Base-by-base conservation (phyloP, 2,329 filamentous ascomycete species). In the Fusarium decemcellulare region DNA sequence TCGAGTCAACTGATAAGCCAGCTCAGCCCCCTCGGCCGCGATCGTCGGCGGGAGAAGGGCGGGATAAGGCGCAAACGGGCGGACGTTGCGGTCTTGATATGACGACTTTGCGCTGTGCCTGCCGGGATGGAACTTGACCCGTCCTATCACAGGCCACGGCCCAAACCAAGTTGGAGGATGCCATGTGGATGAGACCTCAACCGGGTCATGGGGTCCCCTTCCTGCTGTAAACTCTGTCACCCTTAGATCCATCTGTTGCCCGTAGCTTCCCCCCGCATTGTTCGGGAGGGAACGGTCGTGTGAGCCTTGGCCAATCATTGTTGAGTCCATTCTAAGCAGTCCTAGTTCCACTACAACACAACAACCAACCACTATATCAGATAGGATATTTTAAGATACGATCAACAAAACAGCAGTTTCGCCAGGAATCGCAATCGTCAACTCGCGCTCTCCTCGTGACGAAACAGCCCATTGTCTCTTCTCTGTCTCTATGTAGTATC, bases 401-500 rank as follows among this genome's bases (percentile, higher is more conserved):
- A 23, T 23, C 23, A 14, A 47, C 54, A 67, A 54, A 37, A 44
- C 61, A 55, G 54, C 61, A 36, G 37, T 68, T 68, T 50, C 55
- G 65, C 23, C 65, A 68, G 61, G 47, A 23, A 23, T 23, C 23
- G 23, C 23, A 23, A 23, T 23, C 23, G 5, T 23, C 23, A 23
- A 23, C 23, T 23, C 23, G 23, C 23, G 23, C 23, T 23, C 23
- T 23, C 23, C 23, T 65, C 61, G 61, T 61, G 57, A 56, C 63
- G 34, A 40, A 27, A 43, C 32, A 9, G 7, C 32, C 12, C 32
- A 63, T 58, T 46, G 48, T 59, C 47, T 66, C 65, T 47, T 63
- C 50, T 60, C 39, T 53, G 55, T 64, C 58, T 67, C 55, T 70
- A 63, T 70, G 59, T 64, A 67, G 63, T 70, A 67, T 70, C 63